Percentiles rank a stretch among this genome's conserved stretches.
phyloP scores from a whole-genome alignment of 768 basidiomycete species.

The Macrocybe gigantea region DNA sequence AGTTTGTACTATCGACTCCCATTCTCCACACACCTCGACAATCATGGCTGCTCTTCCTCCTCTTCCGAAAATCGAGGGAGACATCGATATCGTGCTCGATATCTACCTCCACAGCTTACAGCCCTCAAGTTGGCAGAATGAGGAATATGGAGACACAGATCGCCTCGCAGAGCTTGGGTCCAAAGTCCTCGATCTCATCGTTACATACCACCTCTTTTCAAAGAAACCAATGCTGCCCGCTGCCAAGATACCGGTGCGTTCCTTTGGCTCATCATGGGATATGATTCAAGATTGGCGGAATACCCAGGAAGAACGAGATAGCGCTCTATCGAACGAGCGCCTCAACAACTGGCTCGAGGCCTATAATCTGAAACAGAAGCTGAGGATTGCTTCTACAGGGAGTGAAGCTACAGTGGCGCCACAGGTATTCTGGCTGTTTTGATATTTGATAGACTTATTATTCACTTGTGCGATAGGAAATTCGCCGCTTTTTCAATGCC shows the following conservation, averaged over 20 bases:
- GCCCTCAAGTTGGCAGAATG: slow-evolving; percentile 18
- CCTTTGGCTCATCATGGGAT: background rate
- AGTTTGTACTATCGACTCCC: slow-evolving; percentile 1
- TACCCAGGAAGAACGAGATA: slow-evolving; percentile 18
- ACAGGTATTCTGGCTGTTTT: slow-evolving; percentile 8
- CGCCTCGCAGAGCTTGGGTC: slow-evolving; percentile 57
- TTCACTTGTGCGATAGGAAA: slow-evolving; percentile 35
- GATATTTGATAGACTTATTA: background rate
- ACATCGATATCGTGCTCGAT: slow-evolving; percentile 49
- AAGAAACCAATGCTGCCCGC: slow-evolving; percentile 37
- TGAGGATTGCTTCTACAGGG: slow-evolving; percentile 40
- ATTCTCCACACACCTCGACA: background rate
- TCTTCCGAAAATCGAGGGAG: slow-evolving; percentile 51
- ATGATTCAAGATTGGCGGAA: too few relatives aligned
- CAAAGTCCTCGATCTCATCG: slow-evolving; percentile 43
- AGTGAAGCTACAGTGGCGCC: slow-evolving; percentile 28
- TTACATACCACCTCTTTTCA: slow-evolving; percentile 44
- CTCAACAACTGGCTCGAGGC: slow-evolving; percentile 43
- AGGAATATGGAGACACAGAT: slow-evolving; percentile 52
- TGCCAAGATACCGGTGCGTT: slow-evolving; percentile 38
- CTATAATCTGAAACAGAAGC: slow-evolving; percentile 48
- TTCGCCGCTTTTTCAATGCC: slow-evolving; percentile 46
- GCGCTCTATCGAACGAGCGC: slow-evolving; percentile 29
- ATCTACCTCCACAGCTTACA: slow-evolving; percentile 45
- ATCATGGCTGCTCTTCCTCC: slow-evolving; percentile 30